Conservation (phyloP, 257 asterid species). For the Echites panduratus region DNA sequence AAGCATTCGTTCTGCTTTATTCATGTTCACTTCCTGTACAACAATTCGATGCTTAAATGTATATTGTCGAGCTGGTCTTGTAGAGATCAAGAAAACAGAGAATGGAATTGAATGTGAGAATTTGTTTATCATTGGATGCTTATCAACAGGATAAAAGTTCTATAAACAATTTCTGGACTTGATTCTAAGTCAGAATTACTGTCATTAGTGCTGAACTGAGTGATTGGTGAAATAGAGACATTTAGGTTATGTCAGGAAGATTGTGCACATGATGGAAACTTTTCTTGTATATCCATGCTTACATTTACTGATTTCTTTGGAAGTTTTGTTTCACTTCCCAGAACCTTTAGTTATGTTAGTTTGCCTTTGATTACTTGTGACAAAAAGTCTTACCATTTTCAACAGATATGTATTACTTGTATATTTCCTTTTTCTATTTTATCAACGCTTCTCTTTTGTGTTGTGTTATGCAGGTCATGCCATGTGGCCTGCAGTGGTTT, state of each 20-base stretch:
- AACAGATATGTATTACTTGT: not conserved
- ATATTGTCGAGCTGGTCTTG: too few species aligned
- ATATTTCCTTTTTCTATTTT: not conserved
- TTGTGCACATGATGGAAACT: not conserved
- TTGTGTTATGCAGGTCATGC: slow-evolving; percentile 72
- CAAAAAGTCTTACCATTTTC: not conserved
- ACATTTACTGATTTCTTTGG: not conserved
- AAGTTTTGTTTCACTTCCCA: not conserved
- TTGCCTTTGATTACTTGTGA: not conserved
- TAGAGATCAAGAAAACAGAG: not conserved
- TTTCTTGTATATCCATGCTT: not conserved
- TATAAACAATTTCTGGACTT: not conserved
- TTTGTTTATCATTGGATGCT: not conserved
- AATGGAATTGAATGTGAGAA: not conserved
- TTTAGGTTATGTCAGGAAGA: not conserved
- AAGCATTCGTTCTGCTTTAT: not conserved
- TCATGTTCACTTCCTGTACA: not conserved
- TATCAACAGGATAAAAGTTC: not conserved
- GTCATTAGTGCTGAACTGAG: not conserved
- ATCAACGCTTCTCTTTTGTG: slow-evolving; percentile 1
- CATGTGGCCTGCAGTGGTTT: slow-evolving; percentile 90
- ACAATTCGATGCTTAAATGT: not conserved
- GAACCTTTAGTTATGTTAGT: not conserved
- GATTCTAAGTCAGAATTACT: not conserved
- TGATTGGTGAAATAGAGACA: slow-evolving; percentile 1